Percentiles rank a stretch among this genome's conserved stretches.
phyloP scores from a whole-genome alignment of 2,329 filamentous ascomycete genomes.

The Fusarium oxysporum region DNA sequence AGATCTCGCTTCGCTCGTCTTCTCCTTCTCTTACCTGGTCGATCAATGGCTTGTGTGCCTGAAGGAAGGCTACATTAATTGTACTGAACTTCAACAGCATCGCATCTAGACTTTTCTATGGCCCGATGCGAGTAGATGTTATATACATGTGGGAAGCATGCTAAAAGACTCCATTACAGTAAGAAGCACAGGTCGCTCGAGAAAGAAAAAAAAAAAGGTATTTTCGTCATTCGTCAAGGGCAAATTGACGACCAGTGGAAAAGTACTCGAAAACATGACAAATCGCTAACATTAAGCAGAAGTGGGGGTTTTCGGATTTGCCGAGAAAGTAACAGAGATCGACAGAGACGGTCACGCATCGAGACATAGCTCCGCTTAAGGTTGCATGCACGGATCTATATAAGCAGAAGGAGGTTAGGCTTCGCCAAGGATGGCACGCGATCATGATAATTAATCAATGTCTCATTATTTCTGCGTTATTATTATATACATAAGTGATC shows the following conservation, averaged over 20 bases:
- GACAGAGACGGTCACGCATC: background rate
- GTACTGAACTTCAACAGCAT: rapidly evolving
- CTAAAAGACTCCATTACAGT: too few species aligned
- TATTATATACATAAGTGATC: background rate
- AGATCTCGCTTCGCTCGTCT: background rate
- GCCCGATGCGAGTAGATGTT: too few species aligned
- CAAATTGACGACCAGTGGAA: too few species aligned
- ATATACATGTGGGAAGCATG: too few species aligned
- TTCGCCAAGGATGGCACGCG: background rate
- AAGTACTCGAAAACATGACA: background rate
- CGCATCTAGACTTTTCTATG: background rate
- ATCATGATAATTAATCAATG: background rate
- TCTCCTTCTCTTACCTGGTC: background rate
- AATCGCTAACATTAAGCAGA: background rate
- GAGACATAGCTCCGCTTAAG: background rate
- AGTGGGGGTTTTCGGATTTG: background rate
- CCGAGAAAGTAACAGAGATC: background rate
- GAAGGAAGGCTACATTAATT: background rate
- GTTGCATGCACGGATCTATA: background rate
- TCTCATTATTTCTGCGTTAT: slow-evolving; percentile 11
- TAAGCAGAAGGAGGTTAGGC: background rate
- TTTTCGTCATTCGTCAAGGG: too few species aligned
- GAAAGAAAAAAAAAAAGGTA: too few species aligned
- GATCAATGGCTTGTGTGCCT: background rate
- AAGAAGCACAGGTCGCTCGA: too few species aligned